Conservation (phyloP, 208 protist genomes). For the Leptomonas pyrrhocoris region DNA sequence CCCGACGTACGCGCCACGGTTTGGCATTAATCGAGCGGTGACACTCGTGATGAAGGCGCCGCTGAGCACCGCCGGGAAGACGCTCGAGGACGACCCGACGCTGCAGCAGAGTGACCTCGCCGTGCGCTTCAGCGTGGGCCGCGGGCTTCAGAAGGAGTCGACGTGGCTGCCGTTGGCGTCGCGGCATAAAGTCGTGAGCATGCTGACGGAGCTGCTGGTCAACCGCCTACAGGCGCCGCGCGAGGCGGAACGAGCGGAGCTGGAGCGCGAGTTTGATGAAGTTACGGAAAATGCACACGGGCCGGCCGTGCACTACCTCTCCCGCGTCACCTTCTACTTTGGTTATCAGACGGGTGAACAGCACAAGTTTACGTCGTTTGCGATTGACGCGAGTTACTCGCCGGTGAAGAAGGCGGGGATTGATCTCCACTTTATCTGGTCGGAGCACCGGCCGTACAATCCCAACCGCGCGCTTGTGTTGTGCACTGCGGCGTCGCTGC, state of each 20-base stretch:
- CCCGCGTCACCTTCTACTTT: slow-evolving; percentile 52
- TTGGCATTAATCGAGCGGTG: slow-evolving; percentile 56
- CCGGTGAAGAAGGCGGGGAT: slow-evolving; percentile 23
- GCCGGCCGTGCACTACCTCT: slow-evolving; percentile 39
- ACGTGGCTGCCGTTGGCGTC: slow-evolving; percentile 71
- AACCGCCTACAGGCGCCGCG: background rate
- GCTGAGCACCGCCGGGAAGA: slow-evolving; percentile 14
- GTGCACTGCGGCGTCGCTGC: slow-evolving; percentile 44
- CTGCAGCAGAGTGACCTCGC: slow-evolving; percentile 54
- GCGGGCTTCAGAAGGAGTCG: slow-evolving; percentile 63
- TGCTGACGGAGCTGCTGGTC: slow-evolving; percentile 2
- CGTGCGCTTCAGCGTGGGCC: slow-evolving; percentile 62
- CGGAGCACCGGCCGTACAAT: slow-evolving; percentile 73
- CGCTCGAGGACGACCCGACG: slow-evolving; percentile 6
- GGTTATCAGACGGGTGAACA: slow-evolving; percentile 63
- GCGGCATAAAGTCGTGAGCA: slow-evolving; percentile 14
- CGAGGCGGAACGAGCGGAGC: slow-evolving; percentile 8
- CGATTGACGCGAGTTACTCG: slow-evolving; percentile 42
- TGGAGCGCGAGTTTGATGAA: slow-evolving; percentile 2
- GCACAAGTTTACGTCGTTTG: slow-evolving; percentile 65
- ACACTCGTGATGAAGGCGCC: slow-evolving; percentile 24
- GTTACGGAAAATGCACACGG: background rate
- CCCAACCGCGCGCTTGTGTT: slow-evolving; percentile 51
- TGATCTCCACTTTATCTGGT: slow-evolving; percentile 61
- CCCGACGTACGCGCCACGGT: slow-evolving; percentile 50